Conservation (phyloP, 2,329 filamentous ascomycete genomes). For the Beauveria asiatica region DNA sequence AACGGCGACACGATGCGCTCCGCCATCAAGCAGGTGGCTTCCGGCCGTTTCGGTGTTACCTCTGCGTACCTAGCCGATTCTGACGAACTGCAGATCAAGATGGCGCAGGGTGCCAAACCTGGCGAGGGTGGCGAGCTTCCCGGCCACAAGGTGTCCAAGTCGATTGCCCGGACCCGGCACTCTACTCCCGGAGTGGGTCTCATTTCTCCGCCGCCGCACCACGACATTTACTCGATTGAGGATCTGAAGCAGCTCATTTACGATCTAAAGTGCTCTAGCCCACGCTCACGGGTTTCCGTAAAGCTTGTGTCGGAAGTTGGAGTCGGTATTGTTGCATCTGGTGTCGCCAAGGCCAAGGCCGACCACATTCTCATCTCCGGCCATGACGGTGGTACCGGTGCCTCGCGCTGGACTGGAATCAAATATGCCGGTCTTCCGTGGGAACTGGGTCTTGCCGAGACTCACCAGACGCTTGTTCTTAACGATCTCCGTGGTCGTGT, state of each 20-base stretch:
- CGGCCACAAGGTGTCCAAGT: slow-evolving; percentile 90
- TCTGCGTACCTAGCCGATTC: slow-evolving; percentile 91
- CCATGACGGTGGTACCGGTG: slow-evolving; percentile 93
- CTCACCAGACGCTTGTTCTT: slow-evolving; percentile 89
- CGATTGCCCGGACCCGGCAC: slow-evolving; percentile 89
- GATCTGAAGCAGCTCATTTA: slow-evolving; percentile 97
- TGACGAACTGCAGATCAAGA: slow-evolving; percentile 97
- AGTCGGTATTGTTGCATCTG: slow-evolving; percentile 93
- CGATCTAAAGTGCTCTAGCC: slow-evolving; percentile 93
- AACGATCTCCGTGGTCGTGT: slow-evolving; percentile 95
- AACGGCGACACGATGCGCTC: slow-evolving; percentile 97
- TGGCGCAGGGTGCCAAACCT: slow-evolving; percentile 97
- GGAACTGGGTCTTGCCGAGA: slow-evolving; percentile 94
- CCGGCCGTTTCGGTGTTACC: slow-evolving; percentile 91
- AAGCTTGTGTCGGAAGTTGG: slow-evolving; percentile 97
- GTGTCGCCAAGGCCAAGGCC: slow-evolving; percentile 94
- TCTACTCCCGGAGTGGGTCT: slow-evolving; percentile 93
- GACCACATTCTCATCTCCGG: slow-evolving; percentile 96
- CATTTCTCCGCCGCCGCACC: slow-evolving; percentile 91
- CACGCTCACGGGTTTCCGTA: slow-evolving; percentile 83
- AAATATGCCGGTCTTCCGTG: slow-evolving; percentile 96
- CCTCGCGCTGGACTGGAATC: slow-evolving; percentile 96
- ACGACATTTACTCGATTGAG: slow-evolving; percentile 98
- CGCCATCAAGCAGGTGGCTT: slow-evolving; percentile 95
- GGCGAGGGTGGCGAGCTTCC: slow-evolving; percentile 96